These are phyloP conservation scores for Chlorella variabilis DNA, from an alignment of 163 green algal genomes.

Conservation along the genomic window DNA sequence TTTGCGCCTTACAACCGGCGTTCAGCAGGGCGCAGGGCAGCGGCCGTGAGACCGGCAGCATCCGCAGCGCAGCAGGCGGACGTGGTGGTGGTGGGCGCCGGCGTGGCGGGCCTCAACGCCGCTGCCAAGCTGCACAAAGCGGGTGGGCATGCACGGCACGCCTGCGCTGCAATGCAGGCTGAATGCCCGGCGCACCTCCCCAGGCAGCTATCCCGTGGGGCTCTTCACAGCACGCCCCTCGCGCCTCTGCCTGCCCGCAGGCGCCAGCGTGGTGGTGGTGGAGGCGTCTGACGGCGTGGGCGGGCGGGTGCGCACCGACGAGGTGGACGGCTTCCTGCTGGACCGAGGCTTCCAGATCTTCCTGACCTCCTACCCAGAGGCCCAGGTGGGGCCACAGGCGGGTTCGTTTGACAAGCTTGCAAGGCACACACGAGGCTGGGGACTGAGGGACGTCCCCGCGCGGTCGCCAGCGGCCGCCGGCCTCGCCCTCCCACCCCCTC, in stretches of 20 bases:
- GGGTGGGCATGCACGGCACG: background rate
- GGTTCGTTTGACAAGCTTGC: no score
- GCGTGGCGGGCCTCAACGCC: slow-evolving; percentile 71
- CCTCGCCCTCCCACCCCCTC: no score
- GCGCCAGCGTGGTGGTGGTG: slow-evolving; percentile 73
- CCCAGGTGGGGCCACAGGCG: slow-evolving; percentile 9
- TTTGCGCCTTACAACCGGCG: background rate
- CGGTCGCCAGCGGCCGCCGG: no score
- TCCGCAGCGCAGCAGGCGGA: slow-evolving; percentile 10
- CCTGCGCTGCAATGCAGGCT: no score
- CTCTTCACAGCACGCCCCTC: no score
- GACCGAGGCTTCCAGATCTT: slow-evolving; percentile 99
- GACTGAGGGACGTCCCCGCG: no score
- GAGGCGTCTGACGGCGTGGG: slow-evolving; percentile 92
- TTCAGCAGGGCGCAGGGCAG: background rate
- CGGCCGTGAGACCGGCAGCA: background rate
- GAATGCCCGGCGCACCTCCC: no score
- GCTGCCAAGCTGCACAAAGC: slow-evolving; percentile 56
- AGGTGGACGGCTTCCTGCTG: slow-evolving; percentile 81
- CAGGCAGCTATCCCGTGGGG: no score
- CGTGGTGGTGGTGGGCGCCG: slow-evolving; percentile 73
- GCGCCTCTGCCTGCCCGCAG: slow-evolving; percentile 24
- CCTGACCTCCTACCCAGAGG: slow-evolving; percentile 91
- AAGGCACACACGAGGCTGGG: no score
- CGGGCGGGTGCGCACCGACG: slow-evolving; percentile 82